These are phyloP conservation scores for Cystobasidiaceae sp. DNA, from an alignment of 1,284 basidiomycete genomes.

Conservation along the genomic window DNA sequence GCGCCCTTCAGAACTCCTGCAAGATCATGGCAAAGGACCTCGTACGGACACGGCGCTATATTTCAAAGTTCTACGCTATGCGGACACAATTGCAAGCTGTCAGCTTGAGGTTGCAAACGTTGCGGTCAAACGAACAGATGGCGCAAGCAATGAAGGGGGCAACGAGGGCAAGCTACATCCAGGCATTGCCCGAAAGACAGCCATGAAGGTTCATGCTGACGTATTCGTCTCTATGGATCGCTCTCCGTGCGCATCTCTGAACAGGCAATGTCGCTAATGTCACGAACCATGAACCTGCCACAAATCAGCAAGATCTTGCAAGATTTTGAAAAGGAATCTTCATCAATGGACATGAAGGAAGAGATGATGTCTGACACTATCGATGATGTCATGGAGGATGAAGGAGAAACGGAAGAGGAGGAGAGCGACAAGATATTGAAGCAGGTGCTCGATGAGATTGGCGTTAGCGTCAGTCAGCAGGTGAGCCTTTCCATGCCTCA, in stretches of 20 bases:
- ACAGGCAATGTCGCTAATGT: conserved; percentile 98
- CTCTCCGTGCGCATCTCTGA: neutral
- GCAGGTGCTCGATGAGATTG: conserved; percentile 96
- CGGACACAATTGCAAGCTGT: conserved; percentile 96
- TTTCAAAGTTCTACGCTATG: conserved; percentile 99
- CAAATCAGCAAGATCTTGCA: conserved; percentile 93
- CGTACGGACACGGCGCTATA: conserved; percentile 86
- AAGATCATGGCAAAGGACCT: conserved; percentile 99
- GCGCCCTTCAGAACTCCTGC: conserved; percentile 70
- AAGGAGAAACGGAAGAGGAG: conserved; percentile 81
- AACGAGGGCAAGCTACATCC: conserved; percentile 62
- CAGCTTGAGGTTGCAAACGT: conserved; percentile 87
- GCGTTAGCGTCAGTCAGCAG: conserved; percentile 84
- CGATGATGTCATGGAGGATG: conserved; percentile 93
- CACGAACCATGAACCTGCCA: conserved; percentile 88
- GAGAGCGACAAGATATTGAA: conserved; percentile 94
- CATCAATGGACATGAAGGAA: conserved; percentile 99
- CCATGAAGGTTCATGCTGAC: neutral
- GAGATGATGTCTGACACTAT: conserved; percentile 99
- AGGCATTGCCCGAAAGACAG: neutral
- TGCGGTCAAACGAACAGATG: conserved; percentile 98
- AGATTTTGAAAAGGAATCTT: conserved; percentile 94
- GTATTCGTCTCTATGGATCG: neutral
- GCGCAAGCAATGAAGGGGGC: conserved; percentile 98
- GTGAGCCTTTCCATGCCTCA: conserved; percentile 50